These are phyloP conservation scores for Fusarium siculi DNA, from an alignment of 2,329 filamentous ascomycete species.

Conservation along the genomic window DNA sequence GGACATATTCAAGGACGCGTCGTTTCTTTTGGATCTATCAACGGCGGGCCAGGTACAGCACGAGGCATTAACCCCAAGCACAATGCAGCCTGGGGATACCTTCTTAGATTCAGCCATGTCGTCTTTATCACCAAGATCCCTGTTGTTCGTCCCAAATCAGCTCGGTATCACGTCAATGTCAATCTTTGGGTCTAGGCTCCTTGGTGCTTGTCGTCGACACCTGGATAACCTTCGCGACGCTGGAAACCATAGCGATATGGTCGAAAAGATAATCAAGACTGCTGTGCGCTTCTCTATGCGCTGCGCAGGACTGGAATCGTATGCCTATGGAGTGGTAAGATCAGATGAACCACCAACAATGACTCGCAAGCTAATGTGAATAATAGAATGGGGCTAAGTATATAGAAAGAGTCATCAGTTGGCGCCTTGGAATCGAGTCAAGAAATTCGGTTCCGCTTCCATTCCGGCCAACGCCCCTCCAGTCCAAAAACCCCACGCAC, in stretches of 20 bases:
- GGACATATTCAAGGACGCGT: not conserved
- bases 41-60: not conserved
- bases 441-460: not conserved
- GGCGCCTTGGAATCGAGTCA: not conserved
- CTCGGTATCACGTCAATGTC: not conserved
- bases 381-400: not conserved
- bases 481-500: not conserved
- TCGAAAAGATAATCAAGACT: not conserved
- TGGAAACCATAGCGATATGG: not conserved
- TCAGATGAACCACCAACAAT: too few species aligned
- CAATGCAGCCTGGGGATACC: not conserved
- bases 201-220: not conserved
- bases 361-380: accelerated
- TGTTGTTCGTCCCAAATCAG: not conserved
- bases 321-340: not conserved
- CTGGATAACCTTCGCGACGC: not conserved
- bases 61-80: not conserved
- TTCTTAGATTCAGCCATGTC: not conserved
- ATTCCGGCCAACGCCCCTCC: not conserved
- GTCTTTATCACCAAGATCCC: not conserved
- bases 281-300: not conserved
- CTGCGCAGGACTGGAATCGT: not conserved
- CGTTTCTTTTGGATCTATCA: not conserved
- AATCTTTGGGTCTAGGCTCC: not conserved
- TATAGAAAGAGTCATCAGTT: not conserved